Evolutionary conservation across 2,329 filamentous ascomycete species (phyloP).

Genomic region (Mycogone perniciosa): DNA sequence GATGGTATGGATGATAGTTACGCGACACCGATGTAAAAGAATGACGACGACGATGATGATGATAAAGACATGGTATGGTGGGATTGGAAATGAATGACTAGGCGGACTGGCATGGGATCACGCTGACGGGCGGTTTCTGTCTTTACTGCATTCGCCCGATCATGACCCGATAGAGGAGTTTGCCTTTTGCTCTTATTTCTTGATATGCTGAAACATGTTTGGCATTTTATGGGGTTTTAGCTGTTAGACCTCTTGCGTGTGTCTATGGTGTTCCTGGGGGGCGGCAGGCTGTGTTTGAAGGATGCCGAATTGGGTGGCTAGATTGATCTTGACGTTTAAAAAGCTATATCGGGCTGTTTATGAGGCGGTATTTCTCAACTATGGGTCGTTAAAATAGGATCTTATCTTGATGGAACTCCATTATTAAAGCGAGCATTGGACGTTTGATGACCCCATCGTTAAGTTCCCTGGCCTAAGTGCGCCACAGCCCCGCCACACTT

Average conservation of each 20-base stretch:
- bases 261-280: conserved; percentile 8
- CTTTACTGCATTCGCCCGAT: conserved; percentile 19
- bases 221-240: conserved; percentile 14
- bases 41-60: not conserved
- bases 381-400: not conserved
- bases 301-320: not conserved
- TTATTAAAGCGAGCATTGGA: not conserved
- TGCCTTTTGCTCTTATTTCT: conserved; percentile 17
- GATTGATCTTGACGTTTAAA: too few species aligned
- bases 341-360: not conserved
- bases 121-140: conserved; percentile 22
- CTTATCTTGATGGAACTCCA: too few species aligned
- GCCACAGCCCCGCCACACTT: not conserved
- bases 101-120: not conserved
- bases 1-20: conserved; percentile 44
- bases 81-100: conserved; percentile 4
- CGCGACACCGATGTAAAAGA: conserved; percentile 18
- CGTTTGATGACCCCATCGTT: not conserved
- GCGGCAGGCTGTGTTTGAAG: conserved; percentile 1
- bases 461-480: not conserved
- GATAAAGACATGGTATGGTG: not conserved
- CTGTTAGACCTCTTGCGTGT: not conserved
- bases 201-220: conserved; percentile 1
- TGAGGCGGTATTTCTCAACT: not conserved
- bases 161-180: conserved; percentile 22